Conservation (phyloP, 495 filamentous ascomycete species). For the Annulohypoxylon maeteangense region DNA sequence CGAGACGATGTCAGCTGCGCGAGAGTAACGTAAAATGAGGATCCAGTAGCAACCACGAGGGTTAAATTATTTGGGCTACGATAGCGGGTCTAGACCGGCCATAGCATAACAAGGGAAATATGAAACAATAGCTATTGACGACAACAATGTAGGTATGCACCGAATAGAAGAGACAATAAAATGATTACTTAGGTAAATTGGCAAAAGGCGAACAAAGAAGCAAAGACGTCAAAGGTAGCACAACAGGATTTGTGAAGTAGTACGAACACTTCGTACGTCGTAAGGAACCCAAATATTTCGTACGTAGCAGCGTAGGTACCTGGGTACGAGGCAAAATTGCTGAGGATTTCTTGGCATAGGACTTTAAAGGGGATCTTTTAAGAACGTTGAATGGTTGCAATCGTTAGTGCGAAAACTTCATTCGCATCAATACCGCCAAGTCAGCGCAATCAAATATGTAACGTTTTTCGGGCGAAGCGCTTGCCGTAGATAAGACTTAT, state of each 20-base stretch:
- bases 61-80: constrained; percentile 12
- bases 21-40: constrained; percentile 9
- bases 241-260: constrained; percentile 22
- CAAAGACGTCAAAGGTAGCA: constrained; percentile 22
- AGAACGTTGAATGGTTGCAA: constrained; percentile 20
- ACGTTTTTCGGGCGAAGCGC: neutral
- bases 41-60: neutral
- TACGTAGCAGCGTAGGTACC: neutral
- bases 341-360: constrained; percentile 30
- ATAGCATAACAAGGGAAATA: constrained; percentile 15
- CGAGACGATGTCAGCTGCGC: constrained; percentile 2
- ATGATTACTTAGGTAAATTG: constrained; percentile 5
- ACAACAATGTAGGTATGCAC: neutral
- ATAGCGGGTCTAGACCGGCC: constrained; percentile 8
- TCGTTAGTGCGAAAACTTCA: constrained; percentile 12
- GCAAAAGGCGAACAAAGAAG: constrained; percentile 9
- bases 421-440: constrained; percentile 11
- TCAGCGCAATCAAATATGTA: neutral
- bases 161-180: constrained; percentile 6
- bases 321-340: neutral
- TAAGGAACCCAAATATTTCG: constrained; percentile 7
- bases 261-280: neutral
- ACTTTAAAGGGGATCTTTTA: constrained; percentile 14
- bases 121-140: constrained; percentile 1
- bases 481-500: constrained; percentile 1